Base-by-base conservation (phyloP, 306 rosid species). In the Canavalia ensiformis region DNA sequence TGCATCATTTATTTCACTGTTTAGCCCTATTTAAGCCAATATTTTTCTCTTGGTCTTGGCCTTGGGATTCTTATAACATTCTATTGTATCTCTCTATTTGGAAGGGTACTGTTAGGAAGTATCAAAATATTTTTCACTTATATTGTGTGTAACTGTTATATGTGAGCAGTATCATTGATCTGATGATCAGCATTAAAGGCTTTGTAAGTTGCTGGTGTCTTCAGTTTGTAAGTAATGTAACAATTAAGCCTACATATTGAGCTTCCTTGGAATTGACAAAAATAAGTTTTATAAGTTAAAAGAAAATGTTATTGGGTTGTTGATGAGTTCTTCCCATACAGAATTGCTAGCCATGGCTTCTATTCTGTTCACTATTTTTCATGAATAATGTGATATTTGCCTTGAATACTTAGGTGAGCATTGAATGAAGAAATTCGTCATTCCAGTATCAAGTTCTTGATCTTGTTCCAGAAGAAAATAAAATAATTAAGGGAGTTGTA, bases 21-120 rank as follows among this genome's bases (percentile, higher is more conserved):
- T 55, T 68, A 6, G 76, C 47, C 66, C 7, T 55, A 42, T 72
- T 71, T 59, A 49, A 7, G 45, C 30, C 4, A 50, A 62, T 72
- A 31, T 65, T 35, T 65, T 63, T 25, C 51, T 73, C 10, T 64
- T 18, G 25, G 25, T 18, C 25, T 18, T 33, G 28, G 5, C 33
- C 54, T 45, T 28, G 5, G 13, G 34, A 2, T 33, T 58, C 51
- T 44, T 55, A 31, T 64, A 34, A 42, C 9, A 13, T 34, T 33
- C 62, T 60, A 4, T 39, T 72, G 1, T 42, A 5, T 55, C 46
- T 55, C n/a, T 66, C 29, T 63, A 31, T 74, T 35, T 62, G 47
- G 12, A 80, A 8, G 7, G 29, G 13, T 50, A 72, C 8, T 31
- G 9, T 81, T 35, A 18, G 18, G 37, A 31, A 42, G 39, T 9